phyloP scores from a whole-genome alignment of 2,329 filamentous ascomycete species.

The Clarireedia paspali region DNA sequence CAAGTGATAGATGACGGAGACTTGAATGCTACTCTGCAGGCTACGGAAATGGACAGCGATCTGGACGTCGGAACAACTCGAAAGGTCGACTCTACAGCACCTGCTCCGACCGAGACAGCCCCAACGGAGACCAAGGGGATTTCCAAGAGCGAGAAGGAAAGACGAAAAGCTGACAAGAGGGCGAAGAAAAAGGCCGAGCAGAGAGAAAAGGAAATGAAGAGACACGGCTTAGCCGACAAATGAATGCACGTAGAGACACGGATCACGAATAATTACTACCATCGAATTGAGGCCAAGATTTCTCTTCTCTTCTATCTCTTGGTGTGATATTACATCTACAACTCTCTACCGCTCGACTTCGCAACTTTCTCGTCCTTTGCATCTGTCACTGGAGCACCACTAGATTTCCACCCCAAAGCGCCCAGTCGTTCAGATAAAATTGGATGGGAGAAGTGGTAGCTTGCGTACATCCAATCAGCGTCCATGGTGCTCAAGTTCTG shows the following conservation, averaged over 20 bases:
- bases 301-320: background rate
- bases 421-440: constrained; percentile 89
- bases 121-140: constrained; percentile 11
- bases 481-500: constrained; percentile 99
- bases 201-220: constrained; percentile 53
- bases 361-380: constrained; percentile 50
- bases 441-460: constrained; percentile 97
- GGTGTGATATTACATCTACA: constrained; percentile 39
- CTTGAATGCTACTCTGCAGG: constrained; percentile 13
- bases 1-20: constrained; percentile 27
- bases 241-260: constrained; percentile 8
- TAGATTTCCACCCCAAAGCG: constrained; percentile 73
- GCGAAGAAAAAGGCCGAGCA: constrained; percentile 46
- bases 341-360: constrained; percentile 68
- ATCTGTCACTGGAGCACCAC: constrained; percentile 24
- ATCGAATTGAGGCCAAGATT: background rate
- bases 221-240: constrained; percentile 29
- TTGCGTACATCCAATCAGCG: constrained; percentile 96
- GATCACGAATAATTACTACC: constrained; percentile 6
- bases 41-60: constrained; percentile 33
- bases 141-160: constrained; percentile 26
- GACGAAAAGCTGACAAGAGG: constrained; percentile 32
- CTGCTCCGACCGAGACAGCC: constrained; percentile 31
- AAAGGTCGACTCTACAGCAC: constrained; percentile 32
- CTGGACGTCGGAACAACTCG: constrained; percentile 22